Evolutionary conservation across 164 flowering plant species (phyloP).

Genomic region (Santalum album): DNA sequence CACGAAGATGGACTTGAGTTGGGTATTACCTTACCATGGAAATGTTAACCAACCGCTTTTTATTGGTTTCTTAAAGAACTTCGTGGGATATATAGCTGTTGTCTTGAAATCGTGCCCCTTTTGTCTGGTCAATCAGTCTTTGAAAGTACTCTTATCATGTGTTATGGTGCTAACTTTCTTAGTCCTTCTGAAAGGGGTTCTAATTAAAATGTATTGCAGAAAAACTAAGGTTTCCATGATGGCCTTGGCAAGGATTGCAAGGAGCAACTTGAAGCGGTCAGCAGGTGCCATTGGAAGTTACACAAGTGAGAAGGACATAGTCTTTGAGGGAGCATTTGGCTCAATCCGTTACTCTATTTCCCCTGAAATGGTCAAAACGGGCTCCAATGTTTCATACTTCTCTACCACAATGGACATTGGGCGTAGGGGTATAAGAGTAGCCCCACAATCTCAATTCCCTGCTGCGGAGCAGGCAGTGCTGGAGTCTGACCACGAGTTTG

Average conservation of each 20-base stretch:
- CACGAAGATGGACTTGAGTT: no score
- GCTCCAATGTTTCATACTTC: slow-evolving; percentile 14
- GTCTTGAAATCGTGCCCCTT: no score
- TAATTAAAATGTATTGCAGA: background rate
- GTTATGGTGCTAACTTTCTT: no score
- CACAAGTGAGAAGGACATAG: slow-evolving; percentile 12
- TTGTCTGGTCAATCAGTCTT: no score
- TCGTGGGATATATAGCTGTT: no score
- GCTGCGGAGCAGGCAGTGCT: slow-evolving; percentile 31
- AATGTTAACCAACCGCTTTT: no score
- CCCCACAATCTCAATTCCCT: slow-evolving; percentile 32
- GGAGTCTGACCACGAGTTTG: slow-evolving; percentile 38
- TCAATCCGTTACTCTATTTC: slow-evolving; percentile 10
- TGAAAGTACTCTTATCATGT: no score
- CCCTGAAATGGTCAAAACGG: slow-evolving; percentile 7
- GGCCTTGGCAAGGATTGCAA: slow-evolving; percentile 51
- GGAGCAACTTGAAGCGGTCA: slow-evolving; percentile 34
- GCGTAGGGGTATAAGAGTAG: slow-evolving; percentile 41
- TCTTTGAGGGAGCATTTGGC: slow-evolving; percentile 11
- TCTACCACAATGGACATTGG: slow-evolving; percentile 17
- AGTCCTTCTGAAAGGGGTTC: no score
- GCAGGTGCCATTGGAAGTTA: slow-evolving; percentile 23
- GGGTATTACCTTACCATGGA: no score
- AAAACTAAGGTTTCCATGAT: slow-evolving; percentile 16
- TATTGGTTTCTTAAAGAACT: no score